phyloP scores from a whole-genome alignment of 1,139 yeast genomes.

The Suzukiozyma palmioleophila region DNA sequence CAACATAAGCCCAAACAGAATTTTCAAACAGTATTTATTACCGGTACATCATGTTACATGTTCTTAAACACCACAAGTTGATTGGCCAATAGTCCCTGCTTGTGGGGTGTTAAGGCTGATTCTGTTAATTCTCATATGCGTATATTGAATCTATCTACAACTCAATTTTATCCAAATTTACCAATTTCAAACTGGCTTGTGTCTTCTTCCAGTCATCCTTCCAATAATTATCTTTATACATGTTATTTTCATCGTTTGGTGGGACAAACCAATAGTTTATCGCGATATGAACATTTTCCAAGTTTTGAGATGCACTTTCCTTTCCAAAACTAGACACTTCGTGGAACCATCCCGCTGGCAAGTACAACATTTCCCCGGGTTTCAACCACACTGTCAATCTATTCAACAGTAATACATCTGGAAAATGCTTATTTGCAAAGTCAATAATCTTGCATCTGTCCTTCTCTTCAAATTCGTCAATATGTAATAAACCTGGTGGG shows the following conservation, averaged over 20 bases:
- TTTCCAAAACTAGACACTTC: conserved; percentile 67
- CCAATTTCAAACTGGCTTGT: conserved; percentile 6
- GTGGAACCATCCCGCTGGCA: conserved; percentile 81
- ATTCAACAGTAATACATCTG: conserved; percentile 40
- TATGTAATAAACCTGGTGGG: conserved; percentile 59
- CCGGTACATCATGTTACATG: too few species aligned
- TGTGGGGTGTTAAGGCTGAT: too few species aligned
- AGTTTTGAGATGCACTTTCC: conserved; percentile 9
- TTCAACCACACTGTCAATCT: conserved; percentile 43
- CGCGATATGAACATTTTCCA: conserved; percentile 47
- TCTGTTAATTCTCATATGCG: too few species aligned
- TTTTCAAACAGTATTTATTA: too few species aligned
- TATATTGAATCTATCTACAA: neutral
- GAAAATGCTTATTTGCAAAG: conserved; percentile 35
- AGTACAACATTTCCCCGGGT: conserved; percentile 63
- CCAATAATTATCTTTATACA: conserved; percentile 53
- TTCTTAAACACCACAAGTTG: too few species aligned
- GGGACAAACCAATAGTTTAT: conserved; percentile 74
- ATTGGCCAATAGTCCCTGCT: too few species aligned
- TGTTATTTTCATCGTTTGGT: conserved; percentile 37
- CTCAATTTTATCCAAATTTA: conserved; percentile 4
- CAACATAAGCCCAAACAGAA: too few species aligned
- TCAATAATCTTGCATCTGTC: conserved; percentile 21
- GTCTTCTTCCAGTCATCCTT: conserved; percentile 35
- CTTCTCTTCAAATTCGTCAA: conserved; percentile 42